phyloP scores from a whole-genome alignment of 2,329 filamentous ascomycete species.

The Rutstroemia sp. region DNA sequence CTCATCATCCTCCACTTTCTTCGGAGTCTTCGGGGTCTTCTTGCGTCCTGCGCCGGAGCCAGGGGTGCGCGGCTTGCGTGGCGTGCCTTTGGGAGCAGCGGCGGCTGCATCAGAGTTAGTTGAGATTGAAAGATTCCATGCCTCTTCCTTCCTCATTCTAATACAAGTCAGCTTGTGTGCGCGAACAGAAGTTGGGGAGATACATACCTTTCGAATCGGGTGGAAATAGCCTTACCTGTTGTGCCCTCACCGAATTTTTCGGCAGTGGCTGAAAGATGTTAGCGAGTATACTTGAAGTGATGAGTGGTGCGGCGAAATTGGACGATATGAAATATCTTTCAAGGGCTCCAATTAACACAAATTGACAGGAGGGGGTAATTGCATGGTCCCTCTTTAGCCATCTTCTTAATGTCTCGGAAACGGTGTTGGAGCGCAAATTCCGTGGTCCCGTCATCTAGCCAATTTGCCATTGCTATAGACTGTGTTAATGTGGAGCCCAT shows the following conservation, averaged over 20 bases:
- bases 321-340: conserved; percentile 12
- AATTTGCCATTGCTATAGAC: conserved; percentile 18
- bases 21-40: conserved; percentile 1
- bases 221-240: conserved; percentile 25
- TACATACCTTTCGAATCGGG: conserved; percentile 21
- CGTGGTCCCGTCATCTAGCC: conserved; percentile 21
- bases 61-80: neutral
- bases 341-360: neutral
- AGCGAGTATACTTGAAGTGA: conserved; percentile 15
- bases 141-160: conserved; percentile 17
- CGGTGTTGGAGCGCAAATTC: conserved; percentile 22
- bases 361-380: neutral
- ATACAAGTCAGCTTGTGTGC: neutral
- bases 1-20: conserved; percentile 10
- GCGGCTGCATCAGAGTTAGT: conserved; percentile 11
- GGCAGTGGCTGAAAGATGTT: conserved; percentile 25
- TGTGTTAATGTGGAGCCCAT: conserved; percentile 14
- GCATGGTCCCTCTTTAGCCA: conserved; percentile 12
- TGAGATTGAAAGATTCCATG: conserved; percentile 15
- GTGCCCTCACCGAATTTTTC: conserved; percentile 21
- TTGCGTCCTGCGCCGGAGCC: neutral
- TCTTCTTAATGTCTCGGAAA: conserved; percentile 26
- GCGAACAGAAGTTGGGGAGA: neutral
- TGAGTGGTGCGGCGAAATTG: conserved; percentile 7
- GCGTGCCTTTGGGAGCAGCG: conserved; percentile 1